Conservation (phyloP, 2,329 filamentous ascomycete genomes). For the Hypoxylon sp. region DNA sequence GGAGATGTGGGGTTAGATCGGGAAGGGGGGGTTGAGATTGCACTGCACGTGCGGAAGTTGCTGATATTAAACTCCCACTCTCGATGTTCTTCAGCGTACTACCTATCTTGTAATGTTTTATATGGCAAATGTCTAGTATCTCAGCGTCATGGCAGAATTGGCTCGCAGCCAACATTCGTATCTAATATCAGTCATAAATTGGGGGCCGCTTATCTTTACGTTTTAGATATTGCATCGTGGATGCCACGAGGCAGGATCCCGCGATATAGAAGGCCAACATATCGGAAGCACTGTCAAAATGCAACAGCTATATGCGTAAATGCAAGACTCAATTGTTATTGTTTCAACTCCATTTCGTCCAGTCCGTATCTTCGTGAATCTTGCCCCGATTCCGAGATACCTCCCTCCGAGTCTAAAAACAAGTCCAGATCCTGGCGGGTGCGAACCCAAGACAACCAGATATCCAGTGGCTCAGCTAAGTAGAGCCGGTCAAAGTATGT, state of each 20-base stretch:
- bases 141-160: not conserved
- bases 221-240: not conserved
- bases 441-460: slow-evolving; percentile 31
- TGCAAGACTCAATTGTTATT: slow-evolving; percentile 8
- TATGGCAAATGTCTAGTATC: not conserved
- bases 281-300: not conserved
- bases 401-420: slow-evolving; percentile 27
- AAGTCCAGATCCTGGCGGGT: slow-evolving; percentile 32
- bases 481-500: slow-evolving; percentile 33
- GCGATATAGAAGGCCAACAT: not conserved
- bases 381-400: slow-evolving; percentile 36
- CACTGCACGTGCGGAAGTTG: not conserved
- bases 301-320: not conserved
- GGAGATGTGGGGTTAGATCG: not conserved
- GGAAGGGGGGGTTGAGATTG: not conserved
- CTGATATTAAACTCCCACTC: not conserved
- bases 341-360: slow-evolving; percentile 27
- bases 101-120: slow-evolving; percentile 13
- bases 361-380: slow-evolving; percentile 38
- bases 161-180: not conserved
- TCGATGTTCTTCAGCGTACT: too few species aligned
- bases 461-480: slow-evolving; percentile 25
- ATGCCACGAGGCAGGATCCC: not conserved
- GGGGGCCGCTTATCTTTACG: not conserved
- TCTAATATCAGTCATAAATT: not conserved